These are phyloP conservation scores for Acorus calamus DNA, from an alignment of 106 monocot genomes.

Conservation along the genomic window DNA sequence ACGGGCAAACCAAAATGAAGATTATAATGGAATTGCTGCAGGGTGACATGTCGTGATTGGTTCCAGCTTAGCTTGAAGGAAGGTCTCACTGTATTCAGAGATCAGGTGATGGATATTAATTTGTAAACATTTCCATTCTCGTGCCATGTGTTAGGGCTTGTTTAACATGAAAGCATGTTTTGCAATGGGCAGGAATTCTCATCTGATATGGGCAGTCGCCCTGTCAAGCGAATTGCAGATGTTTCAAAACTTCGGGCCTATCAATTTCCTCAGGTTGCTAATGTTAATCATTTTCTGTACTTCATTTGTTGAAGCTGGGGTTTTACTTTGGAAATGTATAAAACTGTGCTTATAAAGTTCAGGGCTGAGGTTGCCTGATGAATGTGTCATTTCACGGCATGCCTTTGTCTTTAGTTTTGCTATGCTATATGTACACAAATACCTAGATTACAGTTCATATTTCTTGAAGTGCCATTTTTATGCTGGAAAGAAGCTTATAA, in stretches of 20 bases:
- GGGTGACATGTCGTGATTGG: conserved; percentile 99
- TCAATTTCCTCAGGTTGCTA: conserved; percentile 87
- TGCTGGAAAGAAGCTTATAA: no score
- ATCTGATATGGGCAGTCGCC: conserved; percentile 93
- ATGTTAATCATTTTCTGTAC: no score
- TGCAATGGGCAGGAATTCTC: conserved; percentile 68
- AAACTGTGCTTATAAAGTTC: no score
- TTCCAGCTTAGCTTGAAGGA: conserved; percentile 98
- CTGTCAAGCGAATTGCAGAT: conserved; percentile 94
- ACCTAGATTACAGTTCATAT: background rate
- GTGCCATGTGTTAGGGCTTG: background rate
- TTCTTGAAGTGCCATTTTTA: no score
- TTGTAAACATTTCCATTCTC: background rate
- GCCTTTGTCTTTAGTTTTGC: no score
- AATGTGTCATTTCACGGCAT: no score
- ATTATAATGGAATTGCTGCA: conserved; percentile 16
- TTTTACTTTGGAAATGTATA: no score
- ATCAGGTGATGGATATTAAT: conserved; percentile 56
- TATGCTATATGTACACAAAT: no score
- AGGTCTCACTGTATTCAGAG: conserved; percentile 97
- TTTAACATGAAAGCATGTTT: background rate
- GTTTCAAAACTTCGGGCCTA: conserved; percentile 76
- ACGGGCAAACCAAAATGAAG: background rate
- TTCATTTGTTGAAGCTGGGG: no score
- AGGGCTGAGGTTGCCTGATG: no score